A percentile compares a stretch with the other conserved stretches of the same genome.
Evolutionary conservation across 2,329 filamentous ascomycete genomes (phyloP).

Genomic region (Epicoccum sorghinum): DNA sequence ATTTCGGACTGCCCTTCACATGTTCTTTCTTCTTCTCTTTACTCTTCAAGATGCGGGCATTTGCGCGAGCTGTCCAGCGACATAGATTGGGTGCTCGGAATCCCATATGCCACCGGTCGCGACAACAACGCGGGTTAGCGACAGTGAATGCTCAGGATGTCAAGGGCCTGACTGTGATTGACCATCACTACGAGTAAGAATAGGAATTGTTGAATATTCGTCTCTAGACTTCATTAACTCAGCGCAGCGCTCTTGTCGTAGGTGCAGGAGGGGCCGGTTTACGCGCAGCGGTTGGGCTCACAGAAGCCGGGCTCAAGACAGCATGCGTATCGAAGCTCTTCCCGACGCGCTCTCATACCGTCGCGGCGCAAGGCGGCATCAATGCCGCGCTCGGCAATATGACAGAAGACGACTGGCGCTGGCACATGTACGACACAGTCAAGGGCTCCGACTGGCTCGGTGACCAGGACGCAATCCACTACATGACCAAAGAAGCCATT

Average conservation of each 20-base stretch:
- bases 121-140: constrained; percentile 22
- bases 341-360: constrained; percentile 68
- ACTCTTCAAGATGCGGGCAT: constrained; percentile 30
- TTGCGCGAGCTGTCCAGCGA: constrained; percentile 31
- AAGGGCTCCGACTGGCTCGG: constrained; percentile 66
- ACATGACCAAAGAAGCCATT: constrained; percentile 63
- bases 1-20: neutral
- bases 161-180: constrained; percentile 36
- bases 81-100: constrained; percentile 20
- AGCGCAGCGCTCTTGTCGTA: constrained; percentile 50
- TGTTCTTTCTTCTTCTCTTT: neutral
- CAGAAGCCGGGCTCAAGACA: constrained; percentile 68
- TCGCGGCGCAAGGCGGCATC: constrained; percentile 71
- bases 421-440: constrained; percentile 67
- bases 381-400: constrained; percentile 64
- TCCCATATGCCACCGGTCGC: neutral
- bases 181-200: constrained; percentile 45
- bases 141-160: constrained; percentile 24
- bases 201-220: too few relatives aligned
- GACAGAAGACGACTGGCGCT: constrained; percentile 63
- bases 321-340: constrained; percentile 70
- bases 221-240: constrained; percentile 3
- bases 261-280: constrained; percentile 67
- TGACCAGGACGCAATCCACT: constrained; percentile 65
- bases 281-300: constrained; percentile 67